Percentiles rank a stretch among this genome's conserved stretches.
phyloP scores from a whole-genome alignment of 2,329 filamentous ascomycete species.

The Teratosphaeriaceae sp. region DNA sequence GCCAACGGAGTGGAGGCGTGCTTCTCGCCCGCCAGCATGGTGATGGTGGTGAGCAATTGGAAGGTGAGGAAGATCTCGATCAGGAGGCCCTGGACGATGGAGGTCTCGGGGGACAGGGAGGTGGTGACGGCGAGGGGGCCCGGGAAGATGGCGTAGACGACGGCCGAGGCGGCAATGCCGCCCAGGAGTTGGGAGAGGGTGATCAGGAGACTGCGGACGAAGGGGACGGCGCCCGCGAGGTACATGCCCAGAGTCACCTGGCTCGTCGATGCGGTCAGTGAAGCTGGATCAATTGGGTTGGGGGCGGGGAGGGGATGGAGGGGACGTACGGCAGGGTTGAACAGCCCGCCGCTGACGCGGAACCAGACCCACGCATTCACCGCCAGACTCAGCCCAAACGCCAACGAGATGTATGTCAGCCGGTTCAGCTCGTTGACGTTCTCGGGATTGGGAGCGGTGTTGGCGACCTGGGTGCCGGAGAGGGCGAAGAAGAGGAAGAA shows the following conservation, averaged over 20 bases:
- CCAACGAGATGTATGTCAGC: slow-evolving; percentile 26
- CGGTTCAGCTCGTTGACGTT: slow-evolving; percentile 3
- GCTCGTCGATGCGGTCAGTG: not conserved
- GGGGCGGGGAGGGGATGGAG: too few relatives aligned
- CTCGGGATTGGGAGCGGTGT: slow-evolving; percentile 34
- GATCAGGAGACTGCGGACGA: slow-evolving; percentile 46
- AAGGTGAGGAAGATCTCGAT: slow-evolving; percentile 61
- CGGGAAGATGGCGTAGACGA: slow-evolving; percentile 53
- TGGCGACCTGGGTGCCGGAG: slow-evolving; percentile 41
- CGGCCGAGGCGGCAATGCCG: slow-evolving; percentile 52
- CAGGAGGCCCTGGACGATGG: slow-evolving; percentile 54
- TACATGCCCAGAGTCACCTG: slow-evolving; percentile 51
- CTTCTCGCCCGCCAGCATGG: slow-evolving; percentile 64
- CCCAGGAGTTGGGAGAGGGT: slow-evolving; percentile 53
- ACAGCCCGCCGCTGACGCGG: slow-evolving; percentile 25
- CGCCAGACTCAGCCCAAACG: slow-evolving; percentile 30
- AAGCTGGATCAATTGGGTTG: too few relatives aligned
- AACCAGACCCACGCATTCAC: slow-evolving; percentile 33
- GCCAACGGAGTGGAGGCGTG: slow-evolving; percentile 66
- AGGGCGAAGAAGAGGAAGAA: slow-evolving; percentile 46
- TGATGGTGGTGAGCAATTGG: slow-evolving; percentile 57
- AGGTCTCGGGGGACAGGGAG: slow-evolving; percentile 47
- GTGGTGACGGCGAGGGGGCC: slow-evolving; percentile 51
- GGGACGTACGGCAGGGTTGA: slow-evolving; percentile 22
- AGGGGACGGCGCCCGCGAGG: slow-evolving; percentile 52